A percentile compares a stretch with the other conserved stretches of the same genome.
Conservation (phyloP, 2,329 filamentous ascomycete genomes). For the Exophiala spinifera region DNA sequence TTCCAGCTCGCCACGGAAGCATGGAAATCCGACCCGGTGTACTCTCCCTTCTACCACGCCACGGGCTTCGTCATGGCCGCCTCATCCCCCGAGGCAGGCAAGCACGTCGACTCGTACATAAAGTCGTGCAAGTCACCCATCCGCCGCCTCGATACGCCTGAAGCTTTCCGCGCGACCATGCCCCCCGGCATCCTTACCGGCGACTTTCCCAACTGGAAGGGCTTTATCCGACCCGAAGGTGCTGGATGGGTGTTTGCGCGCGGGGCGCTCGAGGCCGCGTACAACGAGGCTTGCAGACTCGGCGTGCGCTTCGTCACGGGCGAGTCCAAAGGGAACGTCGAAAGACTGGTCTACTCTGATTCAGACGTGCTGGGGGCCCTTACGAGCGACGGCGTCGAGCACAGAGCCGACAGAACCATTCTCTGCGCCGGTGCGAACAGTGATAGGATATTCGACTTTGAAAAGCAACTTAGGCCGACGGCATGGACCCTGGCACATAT, state of each 20-base stretch:
- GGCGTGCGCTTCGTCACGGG: conserved; percentile 50
- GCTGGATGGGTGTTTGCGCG: conserved; percentile 55
- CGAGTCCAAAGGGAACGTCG: conserved; percentile 37
- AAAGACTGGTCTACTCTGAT: conserved; percentile 35
- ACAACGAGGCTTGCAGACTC: conserved; percentile 43
- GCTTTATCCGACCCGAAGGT: conserved; percentile 39
- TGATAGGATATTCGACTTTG: conserved; percentile 42
- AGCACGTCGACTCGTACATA: conserved; percentile 37
- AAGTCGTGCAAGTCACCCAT: neutral
- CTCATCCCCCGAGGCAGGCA: conserved; percentile 38
- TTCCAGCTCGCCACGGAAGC: conserved; percentile 37
- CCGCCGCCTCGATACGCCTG: conserved; percentile 12
- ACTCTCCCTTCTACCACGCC: conserved; percentile 45
- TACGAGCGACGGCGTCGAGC: conserved; percentile 38
- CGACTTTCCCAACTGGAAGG: conserved; percentile 44
- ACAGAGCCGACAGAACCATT: conserved; percentile 39
- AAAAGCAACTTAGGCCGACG: conserved; percentile 44
- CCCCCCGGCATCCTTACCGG: conserved; percentile 48
- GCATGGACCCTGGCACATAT: conserved; percentile 50
- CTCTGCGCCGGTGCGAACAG: conserved; percentile 45
- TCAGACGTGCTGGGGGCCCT: conserved; percentile 40
- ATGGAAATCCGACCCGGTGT: conserved; percentile 46
- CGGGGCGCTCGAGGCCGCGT: conserved; percentile 47
- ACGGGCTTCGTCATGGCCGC: conserved; percentile 45
- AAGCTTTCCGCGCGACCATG: conserved; percentile 51